Percentiles rank a stretch among this genome's conserved stretches.
phyloP scores from a whole-genome alignment of 805 yeast species.

The Candida golubevii region DNA sequence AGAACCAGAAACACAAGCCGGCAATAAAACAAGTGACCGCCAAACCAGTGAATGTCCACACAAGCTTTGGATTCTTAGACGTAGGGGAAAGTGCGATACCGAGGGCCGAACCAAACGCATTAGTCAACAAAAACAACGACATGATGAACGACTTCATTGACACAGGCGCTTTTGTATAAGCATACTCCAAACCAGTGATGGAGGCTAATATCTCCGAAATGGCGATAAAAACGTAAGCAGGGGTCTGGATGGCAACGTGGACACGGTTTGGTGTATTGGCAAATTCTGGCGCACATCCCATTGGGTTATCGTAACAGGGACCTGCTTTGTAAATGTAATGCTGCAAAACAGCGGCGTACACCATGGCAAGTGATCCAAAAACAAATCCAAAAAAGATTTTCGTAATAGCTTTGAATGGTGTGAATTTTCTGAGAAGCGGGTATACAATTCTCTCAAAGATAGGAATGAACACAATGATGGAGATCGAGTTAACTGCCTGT shows the following conservation, averaged over 20 bases:
- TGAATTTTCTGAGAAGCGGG: constrained; percentile 41
- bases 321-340: constrained; percentile 62
- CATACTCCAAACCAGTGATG: constrained; percentile 78
- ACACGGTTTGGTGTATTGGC: constrained; percentile 43
- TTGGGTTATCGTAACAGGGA: constrained; percentile 67
- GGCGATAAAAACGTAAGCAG: constrained; percentile 45
- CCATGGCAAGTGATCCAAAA: constrained; percentile 61
- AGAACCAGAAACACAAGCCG: constrained; percentile 58
- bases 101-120: constrained; percentile 70
- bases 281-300: constrained; percentile 41
- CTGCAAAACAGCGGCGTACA: constrained; percentile 73
- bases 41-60: constrained; percentile 64
- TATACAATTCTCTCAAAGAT: constrained; percentile 54
- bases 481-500: constrained; percentile 70
- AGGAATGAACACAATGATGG: constrained; percentile 69
- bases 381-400: constrained; percentile 69
- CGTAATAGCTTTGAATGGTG: constrained; percentile 64
- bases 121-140: constrained; percentile 63
- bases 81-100: constrained; percentile 71
- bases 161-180: constrained; percentile 77
- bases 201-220: constrained; percentile 74
- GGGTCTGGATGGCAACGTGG: not conserved
- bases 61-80: constrained; percentile 62
- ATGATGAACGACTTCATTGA: constrained; percentile 61
- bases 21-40: constrained; percentile 54